Conservation (phyloP, 2,329 filamentous ascomycete genomes). For the Phaeomoniella chlamydospora region DNA sequence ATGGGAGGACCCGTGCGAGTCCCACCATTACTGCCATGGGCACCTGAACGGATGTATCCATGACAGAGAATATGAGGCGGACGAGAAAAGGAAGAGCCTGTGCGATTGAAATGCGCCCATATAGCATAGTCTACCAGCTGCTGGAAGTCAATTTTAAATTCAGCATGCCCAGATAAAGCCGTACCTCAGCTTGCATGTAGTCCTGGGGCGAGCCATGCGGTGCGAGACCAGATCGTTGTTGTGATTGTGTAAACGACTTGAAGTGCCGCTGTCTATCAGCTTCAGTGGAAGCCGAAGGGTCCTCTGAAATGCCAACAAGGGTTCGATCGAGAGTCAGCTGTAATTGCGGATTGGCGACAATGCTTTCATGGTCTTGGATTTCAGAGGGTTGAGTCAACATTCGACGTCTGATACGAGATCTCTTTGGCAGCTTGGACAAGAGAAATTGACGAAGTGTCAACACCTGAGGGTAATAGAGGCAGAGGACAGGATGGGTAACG, state of each 20-base stretch:
- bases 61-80: constrained; percentile 70
- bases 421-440: constrained; percentile 6
- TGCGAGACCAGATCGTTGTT: constrained; percentile 21
- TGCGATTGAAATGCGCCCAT: constrained; percentile 58
- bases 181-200: constrained; percentile 45
- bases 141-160: constrained; percentile 2
- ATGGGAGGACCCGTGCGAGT: constrained; percentile 22
- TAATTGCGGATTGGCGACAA: constrained; percentile 18
- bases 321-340: constrained; percentile 45
- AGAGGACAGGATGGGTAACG: constrained; percentile 6
- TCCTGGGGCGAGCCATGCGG: constrained; percentile 21
- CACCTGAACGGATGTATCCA: constrained; percentile 49
- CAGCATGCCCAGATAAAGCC: constrained; percentile 2
- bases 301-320: constrained; percentile 43
- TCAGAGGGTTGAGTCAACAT: constrained; percentile 37
- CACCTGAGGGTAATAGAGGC: constrained; percentile 9
- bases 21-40: constrained; percentile 14
- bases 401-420: constrained; percentile 34
- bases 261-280: constrained; percentile 38
- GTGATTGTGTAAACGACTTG: constrained; percentile 48
- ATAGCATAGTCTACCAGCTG: constrained; percentile 67
- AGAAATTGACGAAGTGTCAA: constrained; percentile 9
- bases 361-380: constrained; percentile 27
- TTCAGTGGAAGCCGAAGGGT: constrained; percentile 15
- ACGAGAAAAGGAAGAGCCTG: constrained; percentile 29